phyloP scores from a whole-genome alignment of 2,329 filamentous ascomycete genomes.

The Diplodia mutila region DNA sequence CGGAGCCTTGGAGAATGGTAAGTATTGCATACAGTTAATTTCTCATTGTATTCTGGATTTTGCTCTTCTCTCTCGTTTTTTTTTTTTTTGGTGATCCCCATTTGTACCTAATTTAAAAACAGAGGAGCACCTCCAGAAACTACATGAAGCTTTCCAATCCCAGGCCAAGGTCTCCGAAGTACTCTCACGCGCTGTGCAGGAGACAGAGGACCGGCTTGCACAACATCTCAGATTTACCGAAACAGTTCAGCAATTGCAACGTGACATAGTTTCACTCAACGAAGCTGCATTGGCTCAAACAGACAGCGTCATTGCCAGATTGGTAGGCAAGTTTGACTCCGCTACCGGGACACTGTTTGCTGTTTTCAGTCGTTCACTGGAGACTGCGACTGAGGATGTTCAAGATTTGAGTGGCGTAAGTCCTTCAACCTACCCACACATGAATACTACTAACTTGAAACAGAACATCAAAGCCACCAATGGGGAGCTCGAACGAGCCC shows the following conservation, averaged over 20 bases:
- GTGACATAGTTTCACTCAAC: slow-evolving; percentile 1
- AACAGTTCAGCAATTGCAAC: slow-evolving; percentile 32
- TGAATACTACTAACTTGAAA: neutral
- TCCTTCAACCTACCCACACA: neutral
- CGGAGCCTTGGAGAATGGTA: slow-evolving; percentile 60
- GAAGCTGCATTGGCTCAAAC: slow-evolving; percentile 9
- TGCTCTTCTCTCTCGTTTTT: no score
- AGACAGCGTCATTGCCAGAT: neutral
- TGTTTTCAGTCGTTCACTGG: neutral
- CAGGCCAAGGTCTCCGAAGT: slow-evolving; percentile 33
- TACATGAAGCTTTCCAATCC: slow-evolving; percentile 40
- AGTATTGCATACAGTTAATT: neutral
- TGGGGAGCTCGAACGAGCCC: slow-evolving; percentile 28
- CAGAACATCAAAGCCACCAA: slow-evolving; percentile 28
- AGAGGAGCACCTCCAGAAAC: slow-evolving; percentile 36
- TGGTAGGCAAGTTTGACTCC: slow-evolving; percentile 17
- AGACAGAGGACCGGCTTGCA: slow-evolving; percentile 33
- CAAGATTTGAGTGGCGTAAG: neutral
- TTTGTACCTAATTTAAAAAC: neutral
- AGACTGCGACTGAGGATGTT: neutral
- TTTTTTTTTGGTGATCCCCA: neutral
- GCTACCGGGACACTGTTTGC: neutral
- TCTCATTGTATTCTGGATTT: neutral
- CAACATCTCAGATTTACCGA: slow-evolving; percentile 35
- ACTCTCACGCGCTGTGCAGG: slow-evolving; percentile 33